These are phyloP conservation scores for Starmera amethionina DNA, from an alignment of 805 yeast species.

Conservation along the genomic window DNA sequence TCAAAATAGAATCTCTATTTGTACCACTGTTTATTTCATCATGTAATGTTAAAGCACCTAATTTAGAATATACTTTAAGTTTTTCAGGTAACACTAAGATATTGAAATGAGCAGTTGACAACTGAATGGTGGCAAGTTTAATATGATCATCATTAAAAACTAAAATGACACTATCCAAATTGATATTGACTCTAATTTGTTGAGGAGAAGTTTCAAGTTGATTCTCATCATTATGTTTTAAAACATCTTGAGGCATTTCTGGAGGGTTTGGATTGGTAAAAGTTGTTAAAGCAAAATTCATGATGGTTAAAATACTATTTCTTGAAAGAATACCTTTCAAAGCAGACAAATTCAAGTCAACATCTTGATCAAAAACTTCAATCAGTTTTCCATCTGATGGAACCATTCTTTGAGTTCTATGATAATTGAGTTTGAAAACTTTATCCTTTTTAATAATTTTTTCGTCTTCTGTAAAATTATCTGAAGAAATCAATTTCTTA, in stretches of 20 bases:
- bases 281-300: conserved; percentile 77
- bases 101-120: conserved; percentile 63
- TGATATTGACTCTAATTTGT: conserved; percentile 58
- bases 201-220: conserved; percentile 56
- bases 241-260: conserved; percentile 57
- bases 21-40: conserved; percentile 68
- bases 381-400: conserved; percentile 41
- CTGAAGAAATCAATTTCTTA: conserved; percentile 61
- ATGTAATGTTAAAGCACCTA: conserved; percentile 71
- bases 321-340: conserved; percentile 68
- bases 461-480: conserved; percentile 31
- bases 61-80: conserved; percentile 56
- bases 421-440: conserved; percentile 50
- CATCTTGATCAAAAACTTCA: conserved; percentile 69
- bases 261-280: conserved; percentile 76
- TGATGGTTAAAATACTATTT: conserved; percentile 62
- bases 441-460: conserved; percentile 28
- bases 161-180: conserved; percentile 62
- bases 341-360: conserved; percentile 67
- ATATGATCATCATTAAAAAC: conserved; percentile 77
- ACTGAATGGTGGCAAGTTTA: conserved; percentile 66
- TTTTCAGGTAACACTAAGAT: conserved; percentile 66
- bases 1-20: conserved; percentile 44
- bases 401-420: conserved; percentile 50
- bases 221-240: conserved; percentile 56